Evolutionary conservation across 169 alveolate genomes (phyloP).

Genomic region (Perkinsus chesapeaki): DNA sequence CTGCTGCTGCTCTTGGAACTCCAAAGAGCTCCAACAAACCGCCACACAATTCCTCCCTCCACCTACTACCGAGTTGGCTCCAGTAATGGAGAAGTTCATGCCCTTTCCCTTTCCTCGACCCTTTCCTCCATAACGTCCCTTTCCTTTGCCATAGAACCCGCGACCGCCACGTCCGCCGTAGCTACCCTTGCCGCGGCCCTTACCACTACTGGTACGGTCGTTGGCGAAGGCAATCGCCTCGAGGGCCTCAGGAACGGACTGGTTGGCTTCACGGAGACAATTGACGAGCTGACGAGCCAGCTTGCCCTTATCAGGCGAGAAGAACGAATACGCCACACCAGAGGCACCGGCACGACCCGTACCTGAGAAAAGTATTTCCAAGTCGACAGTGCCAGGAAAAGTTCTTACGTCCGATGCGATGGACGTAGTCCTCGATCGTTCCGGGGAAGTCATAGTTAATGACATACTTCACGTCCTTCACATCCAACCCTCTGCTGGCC

Average conservation of each 20-base stretch:
- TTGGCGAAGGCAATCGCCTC: background rate
- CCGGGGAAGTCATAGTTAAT: slow-evolving; percentile 93
- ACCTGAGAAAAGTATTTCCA: background rate
- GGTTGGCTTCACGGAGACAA: slow-evolving; percentile 75
- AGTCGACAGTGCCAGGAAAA: background rate
- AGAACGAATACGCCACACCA: slow-evolving; percentile 73
- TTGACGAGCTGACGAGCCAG: slow-evolving; percentile 79
- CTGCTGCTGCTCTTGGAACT: too few relatives aligned
- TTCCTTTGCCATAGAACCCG: background rate
- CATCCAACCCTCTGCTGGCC: slow-evolving; percentile 96
- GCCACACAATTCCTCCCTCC: too few relatives aligned
- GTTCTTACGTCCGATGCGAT: slow-evolving; percentile 77
- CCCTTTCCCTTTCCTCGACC: background rate
- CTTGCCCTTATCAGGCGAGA: slow-evolving; percentile 72
- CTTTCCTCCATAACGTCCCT: background rate
- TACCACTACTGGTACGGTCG: background rate
- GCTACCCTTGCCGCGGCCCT: background rate
- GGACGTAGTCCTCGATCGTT: slow-evolving; percentile 88
- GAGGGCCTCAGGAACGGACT: slow-evolving; percentile 40
- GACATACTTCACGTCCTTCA: slow-evolving; percentile 84
- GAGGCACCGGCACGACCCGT: slow-evolving; percentile 89
- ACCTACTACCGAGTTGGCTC: background rate
- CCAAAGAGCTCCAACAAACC: too few relatives aligned
- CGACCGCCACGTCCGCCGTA: background rate
- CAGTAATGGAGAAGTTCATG: background rate